Base-by-base conservation (phyloP, 495 filamentous ascomycete species). In the Xylaria venustula region DNA sequence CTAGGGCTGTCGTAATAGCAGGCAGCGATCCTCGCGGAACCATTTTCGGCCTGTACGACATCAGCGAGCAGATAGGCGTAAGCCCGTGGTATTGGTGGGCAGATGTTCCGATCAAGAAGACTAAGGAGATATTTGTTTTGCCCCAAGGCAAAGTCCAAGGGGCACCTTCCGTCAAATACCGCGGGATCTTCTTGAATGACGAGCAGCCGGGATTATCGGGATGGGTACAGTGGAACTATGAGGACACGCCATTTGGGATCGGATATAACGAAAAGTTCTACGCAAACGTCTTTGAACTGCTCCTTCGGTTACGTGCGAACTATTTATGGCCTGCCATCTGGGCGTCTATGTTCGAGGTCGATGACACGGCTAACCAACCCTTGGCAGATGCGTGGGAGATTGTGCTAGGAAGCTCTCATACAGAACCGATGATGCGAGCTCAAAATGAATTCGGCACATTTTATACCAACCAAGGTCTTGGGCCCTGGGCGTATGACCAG, bases 21-120 rank as follows among this genome's bases (percentile, higher is more conserved):
- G 88, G 88, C 15, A 78, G 84, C 73, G 87, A 90, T 67, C 81
- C 85, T 47, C 80, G 89, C 26, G 89, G 87, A 1, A 84, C 85
- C 2, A 90, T 91, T 62, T 92, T 81, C 61, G 88, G 89, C 12
- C 77, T 90, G 55, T 91, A 92, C 73, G 85, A 87, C 47, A 71
- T 92, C 58, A 89, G 86, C 30, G 87, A 90, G 67, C 87, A 90
- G 62, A 90, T 91, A 52, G 88, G 89, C 17, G 87, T 91, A 7
- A 88, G 85, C 41, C 89, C 88, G 41, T 91, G 87, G 88, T 87
- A 89, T 71, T 91, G 84, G 80, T 90, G 81, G 81, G 87, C 88
- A 1, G 88, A 91, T 71, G 85, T 87, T 0, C 81, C 87, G 0
- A 69, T 81, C 12, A 78, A 81, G 61, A 72, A 77, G 58, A 77